Conservation (phyloP, 1,284 basidiomycete species). For the Apiotrichum montevideense region DNA sequence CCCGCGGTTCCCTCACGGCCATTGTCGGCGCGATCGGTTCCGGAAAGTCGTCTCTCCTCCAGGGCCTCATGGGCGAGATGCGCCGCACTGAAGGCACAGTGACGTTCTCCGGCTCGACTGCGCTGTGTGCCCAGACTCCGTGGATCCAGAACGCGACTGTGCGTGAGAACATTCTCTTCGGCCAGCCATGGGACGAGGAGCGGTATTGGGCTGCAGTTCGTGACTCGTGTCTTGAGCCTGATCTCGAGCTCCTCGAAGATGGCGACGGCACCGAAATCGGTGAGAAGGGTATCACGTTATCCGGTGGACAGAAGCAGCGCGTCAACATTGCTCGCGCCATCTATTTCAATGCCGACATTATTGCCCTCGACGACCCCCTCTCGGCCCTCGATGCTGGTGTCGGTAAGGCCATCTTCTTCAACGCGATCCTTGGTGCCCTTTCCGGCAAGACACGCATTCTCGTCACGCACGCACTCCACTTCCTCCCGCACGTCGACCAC, state of each 20-base stretch:
- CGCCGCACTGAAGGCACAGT: slow-evolving; percentile 57
- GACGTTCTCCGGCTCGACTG: slow-evolving; percentile 59
- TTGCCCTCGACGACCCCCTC: slow-evolving; percentile 77
- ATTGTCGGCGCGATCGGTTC: slow-evolving; percentile 70
- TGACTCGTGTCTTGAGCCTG: slow-evolving; percentile 68
- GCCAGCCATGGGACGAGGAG: slow-evolving; percentile 68
- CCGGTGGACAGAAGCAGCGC: slow-evolving; percentile 48
- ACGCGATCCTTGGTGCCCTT: slow-evolving; percentile 63
- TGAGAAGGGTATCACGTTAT: slow-evolving; percentile 59
- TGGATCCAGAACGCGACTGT: slow-evolving; percentile 74
- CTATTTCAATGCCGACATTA: slow-evolving; percentile 77
- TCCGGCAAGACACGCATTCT: slow-evolving; percentile 70
- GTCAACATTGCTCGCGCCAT: slow-evolving; percentile 67
- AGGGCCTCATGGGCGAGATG: slow-evolving; percentile 75
- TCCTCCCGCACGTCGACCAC: slow-evolving; percentile 46
- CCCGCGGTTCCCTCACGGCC: slow-evolving; percentile 66
- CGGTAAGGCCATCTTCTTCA: slow-evolving; percentile 73
- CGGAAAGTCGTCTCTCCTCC: slow-evolving; percentile 57
- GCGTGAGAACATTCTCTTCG: slow-evolving; percentile 75
- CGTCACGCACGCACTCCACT: slow-evolving; percentile 51
- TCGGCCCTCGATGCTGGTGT: slow-evolving; percentile 80
- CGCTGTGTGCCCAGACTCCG: slow-evolving; percentile 68
- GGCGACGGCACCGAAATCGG: slow-evolving; percentile 86
- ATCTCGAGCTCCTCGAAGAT: slow-evolving; percentile 71
- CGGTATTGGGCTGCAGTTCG: slow-evolving; percentile 69